Evolutionary conservation across 2,329 filamentous ascomycete genomes (phyloP), one percentile per base, ranked within the genome.

Genomic region (Fusarium ambrosium): DNA sequence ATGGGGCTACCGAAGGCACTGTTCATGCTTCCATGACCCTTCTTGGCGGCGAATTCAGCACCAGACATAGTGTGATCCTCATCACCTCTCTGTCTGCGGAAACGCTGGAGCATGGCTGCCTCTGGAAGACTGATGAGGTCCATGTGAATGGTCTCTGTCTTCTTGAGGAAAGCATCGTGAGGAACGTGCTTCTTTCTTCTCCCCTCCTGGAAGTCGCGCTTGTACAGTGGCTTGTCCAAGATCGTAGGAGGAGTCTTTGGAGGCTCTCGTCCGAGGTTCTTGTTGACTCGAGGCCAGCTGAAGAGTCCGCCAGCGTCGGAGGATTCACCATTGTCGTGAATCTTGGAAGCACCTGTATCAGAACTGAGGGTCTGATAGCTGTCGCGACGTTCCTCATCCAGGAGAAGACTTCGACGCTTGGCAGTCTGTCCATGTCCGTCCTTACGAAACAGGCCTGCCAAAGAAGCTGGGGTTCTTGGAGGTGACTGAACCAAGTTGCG

Each of bases 101-200:
- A 75, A 9, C 78, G 77, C 55, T 84, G 83, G 20, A 81, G 32
- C 69, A 78, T 78, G 3, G 82, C 82, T 16, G 83, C 83, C 39
- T 84, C 83, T 1, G 80, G 79, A 18, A 85, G 74, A 62, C 83
- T 83, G 56, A 85, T 81, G 14, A 85, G 77, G 11, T 80, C 79
- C 39, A 85, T 84, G 1, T 79, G 82, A 2, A 84, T 77, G 3
- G 75, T 79, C 4, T 80, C 76, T 29, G 81, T 75, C 6, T 77
- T 73, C 20, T 67, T 66, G 8, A 74, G 22, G 9, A 77, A 77
- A 18, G 78, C 75, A 20, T 79, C 76, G 9, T 79, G 77, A 22
- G 75, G 70, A 16, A 77, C 67, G 59, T 76, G 73, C 3, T 63
- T 32, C 2, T 63, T 64, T 7, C 73, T 70, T 16, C 62, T 59